Percentiles rank a stretch among this genome's conserved stretches.
phyloP scores from a whole-genome alignment of 805 yeast species.

The Ogataea ramenticola region DNA sequence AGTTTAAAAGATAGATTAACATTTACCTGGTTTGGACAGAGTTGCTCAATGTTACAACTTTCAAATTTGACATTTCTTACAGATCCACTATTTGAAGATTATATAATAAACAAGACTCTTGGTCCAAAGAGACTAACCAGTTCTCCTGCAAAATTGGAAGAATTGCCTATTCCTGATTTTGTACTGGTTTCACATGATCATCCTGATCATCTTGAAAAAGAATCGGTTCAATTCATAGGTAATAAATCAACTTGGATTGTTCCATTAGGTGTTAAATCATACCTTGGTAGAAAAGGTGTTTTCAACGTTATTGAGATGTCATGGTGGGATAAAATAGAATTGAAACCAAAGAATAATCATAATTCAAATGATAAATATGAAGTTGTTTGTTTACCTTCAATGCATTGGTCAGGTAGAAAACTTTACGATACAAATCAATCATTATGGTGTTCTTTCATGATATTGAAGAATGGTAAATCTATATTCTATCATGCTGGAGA shows the following conservation, averaged over 20 bases:
- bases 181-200: constrained; percentile 88
- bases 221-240: constrained; percentile 46
- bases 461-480: constrained; percentile 61
- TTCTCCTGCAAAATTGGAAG: constrained; percentile 60
- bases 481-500: constrained; percentile 90
- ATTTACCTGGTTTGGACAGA: constrained; percentile 91
- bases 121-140: constrained; percentile 85
- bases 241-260: constrained; percentile 75
- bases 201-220: constrained; percentile 85
- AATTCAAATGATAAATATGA: constrained; percentile 49
- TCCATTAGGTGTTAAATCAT: constrained; percentile 67
- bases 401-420: constrained; percentile 94
- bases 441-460: constrained; percentile 83
- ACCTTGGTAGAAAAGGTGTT: constrained; percentile 52
- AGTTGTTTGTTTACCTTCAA: constrained; percentile 84
- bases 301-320: constrained; percentile 65
- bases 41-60: constrained; percentile 70
- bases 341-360: constrained; percentile 11
- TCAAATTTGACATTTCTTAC: constrained; percentile 71
- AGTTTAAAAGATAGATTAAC: constrained; percentile 40
- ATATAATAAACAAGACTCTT: constrained; percentile 48
- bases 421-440: constrained; percentile 74
- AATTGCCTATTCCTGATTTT: constrained; percentile 62
- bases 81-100: constrained; percentile 74
- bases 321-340: constrained; percentile 79